Conservation (phyloP, 2,329 filamentous ascomycete genomes). For the Penicillium verrucosum region DNA sequence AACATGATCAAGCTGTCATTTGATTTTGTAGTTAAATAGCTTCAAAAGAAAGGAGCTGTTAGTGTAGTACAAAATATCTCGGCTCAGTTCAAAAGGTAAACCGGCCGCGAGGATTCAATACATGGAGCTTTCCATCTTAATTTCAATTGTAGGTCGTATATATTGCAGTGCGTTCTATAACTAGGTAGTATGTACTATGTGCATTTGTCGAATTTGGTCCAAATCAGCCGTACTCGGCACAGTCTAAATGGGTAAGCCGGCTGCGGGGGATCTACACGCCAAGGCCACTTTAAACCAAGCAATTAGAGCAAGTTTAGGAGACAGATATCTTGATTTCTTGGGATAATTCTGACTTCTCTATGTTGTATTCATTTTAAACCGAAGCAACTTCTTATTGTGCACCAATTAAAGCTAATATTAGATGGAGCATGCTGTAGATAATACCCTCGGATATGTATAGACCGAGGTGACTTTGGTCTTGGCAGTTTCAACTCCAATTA, state of each 20-base stretch:
- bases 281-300: conserved; percentile 2
- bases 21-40: background rate
- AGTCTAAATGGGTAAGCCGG: too few relatives aligned
- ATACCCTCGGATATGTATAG: conserved; percentile 6
- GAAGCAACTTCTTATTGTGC: background rate
- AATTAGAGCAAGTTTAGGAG: background rate
- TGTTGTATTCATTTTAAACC: background rate
- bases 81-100: background rate
- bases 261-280: conserved; percentile 1
- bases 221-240: too few relatives aligned
- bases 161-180: too few relatives aligned
- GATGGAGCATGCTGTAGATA: background rate
- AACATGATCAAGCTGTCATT: background rate
- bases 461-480: conserved; percentile 4
- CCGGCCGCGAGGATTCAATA: background rate
- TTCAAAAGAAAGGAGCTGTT: background rate
- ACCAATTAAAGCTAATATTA: background rate
- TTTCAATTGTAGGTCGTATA: too few relatives aligned
- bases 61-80: background rate
- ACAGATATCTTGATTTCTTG: background rate
- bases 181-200: too few relatives aligned
- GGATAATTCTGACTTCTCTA: background rate
- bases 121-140: too few relatives aligned
- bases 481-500: background rate
- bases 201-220: too few relatives aligned